Conservation (phyloP, 2,329 filamentous ascomycete genomes). For the Sclerotiophoma versabilis region DNA sequence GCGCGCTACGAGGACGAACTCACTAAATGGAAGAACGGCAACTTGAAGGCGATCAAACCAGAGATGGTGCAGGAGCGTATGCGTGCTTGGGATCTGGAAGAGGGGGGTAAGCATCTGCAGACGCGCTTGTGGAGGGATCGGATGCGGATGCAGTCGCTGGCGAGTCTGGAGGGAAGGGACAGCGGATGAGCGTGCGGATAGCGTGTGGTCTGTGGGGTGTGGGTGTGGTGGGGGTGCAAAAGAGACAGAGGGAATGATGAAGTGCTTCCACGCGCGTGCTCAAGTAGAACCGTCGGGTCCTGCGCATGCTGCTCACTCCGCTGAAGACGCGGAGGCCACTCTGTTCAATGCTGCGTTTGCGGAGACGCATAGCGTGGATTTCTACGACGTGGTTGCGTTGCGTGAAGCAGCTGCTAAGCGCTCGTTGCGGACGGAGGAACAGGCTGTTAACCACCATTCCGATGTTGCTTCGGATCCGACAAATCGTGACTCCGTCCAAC, state of each 20-base stretch:
- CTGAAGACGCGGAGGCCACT: neutral
- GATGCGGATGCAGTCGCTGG: neutral
- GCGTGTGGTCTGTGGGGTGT: neutral
- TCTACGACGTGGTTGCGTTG: neutral
- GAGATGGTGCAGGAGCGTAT: neutral
- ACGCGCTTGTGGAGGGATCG: neutral
- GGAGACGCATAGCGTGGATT: neutral
- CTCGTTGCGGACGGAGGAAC: neutral
- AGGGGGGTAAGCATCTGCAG: neutral
- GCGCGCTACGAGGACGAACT: neutral
- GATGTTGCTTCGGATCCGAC: neutral
- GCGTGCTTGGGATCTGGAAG: neutral
- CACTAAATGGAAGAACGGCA: constrained; percentile 1
- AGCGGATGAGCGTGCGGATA: neutral
- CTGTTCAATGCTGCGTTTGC: neutral
- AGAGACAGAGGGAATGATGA: neutral
- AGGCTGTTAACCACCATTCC: neutral
- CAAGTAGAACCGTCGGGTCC: neutral
- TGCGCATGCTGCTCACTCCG: neutral
- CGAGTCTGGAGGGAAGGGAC: neutral
- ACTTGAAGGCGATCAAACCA: neutral
- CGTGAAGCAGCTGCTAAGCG: neutral
- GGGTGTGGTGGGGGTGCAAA: neutral
- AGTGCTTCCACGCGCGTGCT: neutral
- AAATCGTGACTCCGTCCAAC: neutral